A percentile compares a stretch with the other conserved stretches of the same genome.
phyloP scores from a whole-genome alignment of 352 stramenopile genomes.

The Phytophthora idaei region DNA sequence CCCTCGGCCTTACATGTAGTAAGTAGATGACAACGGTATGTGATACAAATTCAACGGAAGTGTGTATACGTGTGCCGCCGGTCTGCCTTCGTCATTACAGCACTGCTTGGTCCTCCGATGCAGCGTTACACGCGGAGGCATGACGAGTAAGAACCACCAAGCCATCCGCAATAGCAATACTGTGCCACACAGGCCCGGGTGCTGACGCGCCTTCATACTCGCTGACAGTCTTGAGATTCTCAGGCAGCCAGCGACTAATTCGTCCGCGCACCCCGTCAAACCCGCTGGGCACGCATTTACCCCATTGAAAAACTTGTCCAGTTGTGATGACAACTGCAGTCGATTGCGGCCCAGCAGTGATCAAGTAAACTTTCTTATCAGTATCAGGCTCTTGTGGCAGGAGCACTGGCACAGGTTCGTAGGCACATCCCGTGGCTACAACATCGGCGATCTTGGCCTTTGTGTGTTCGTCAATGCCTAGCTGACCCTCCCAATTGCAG shows the following conservation, averaged over 20 bases:
- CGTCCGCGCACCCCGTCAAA: constrained; percentile 40
- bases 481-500: constrained; percentile 74
- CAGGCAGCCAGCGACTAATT: constrained; percentile 33
- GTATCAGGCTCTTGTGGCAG: neutral
- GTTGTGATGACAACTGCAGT: constrained; percentile 29
- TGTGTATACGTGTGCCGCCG: constrained; percentile 19
- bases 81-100: constrained; percentile 4
- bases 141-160: constrained; percentile 48
- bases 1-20: constrained; percentile 13
- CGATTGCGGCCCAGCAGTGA: constrained; percentile 34
- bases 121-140: neutral
- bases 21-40: constrained; percentile 6
- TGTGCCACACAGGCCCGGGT: constrained; percentile 35
- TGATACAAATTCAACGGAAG: constrained; percentile 37
- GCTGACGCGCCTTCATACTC: neutral
- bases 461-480: constrained; percentile 51
- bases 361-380: constrained; percentile 31
- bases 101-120: neutral
- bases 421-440: constrained; percentile 23
- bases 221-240: constrained; percentile 21
- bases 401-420: constrained; percentile 20
- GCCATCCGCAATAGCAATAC: constrained; percentile 53
- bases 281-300: constrained; percentile 37
- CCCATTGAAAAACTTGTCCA: constrained; percentile 47
- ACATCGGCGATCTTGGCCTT: constrained; percentile 1